Percentiles rank a stretch among this genome's conserved stretches.
These are phyloP conservation scores for Neonectria ditissima DNA, from an alignment of 2,329 filamentous ascomycete species.

Conservation along the genomic window DNA sequence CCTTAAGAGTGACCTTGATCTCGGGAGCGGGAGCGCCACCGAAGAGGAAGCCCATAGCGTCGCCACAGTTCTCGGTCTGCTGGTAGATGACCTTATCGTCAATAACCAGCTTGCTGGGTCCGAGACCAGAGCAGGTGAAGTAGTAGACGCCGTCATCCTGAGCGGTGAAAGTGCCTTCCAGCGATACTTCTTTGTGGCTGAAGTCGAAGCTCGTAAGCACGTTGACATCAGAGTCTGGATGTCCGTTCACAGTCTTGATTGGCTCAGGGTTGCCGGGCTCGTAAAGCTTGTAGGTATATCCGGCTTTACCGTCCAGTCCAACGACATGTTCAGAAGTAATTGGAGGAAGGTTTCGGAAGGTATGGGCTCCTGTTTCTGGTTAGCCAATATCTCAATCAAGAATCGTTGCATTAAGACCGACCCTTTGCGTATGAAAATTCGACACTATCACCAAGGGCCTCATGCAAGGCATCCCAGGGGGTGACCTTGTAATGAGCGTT, in stretches of 20 bases:
- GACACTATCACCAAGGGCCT: conserved; percentile 43
- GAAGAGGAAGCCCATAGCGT: conserved; percentile 53
- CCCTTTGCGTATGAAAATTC: conserved; percentile 48
- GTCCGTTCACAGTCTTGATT: conserved; percentile 40
- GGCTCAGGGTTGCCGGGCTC: conserved; percentile 44
- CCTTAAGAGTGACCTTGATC: conserved; percentile 45
- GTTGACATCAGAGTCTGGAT: conserved; percentile 43
- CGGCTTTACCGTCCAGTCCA: conserved; percentile 48
- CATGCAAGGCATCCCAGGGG: conserved; percentile 49
- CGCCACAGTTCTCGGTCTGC: conserved; percentile 47
- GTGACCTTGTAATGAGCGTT: conserved; percentile 52
- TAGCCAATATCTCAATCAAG: background rate
- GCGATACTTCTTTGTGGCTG: conserved; percentile 44
- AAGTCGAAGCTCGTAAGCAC: conserved; percentile 38
- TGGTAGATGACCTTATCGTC: conserved; percentile 48
- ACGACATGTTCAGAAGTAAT: conserved; percentile 45
- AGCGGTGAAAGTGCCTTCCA: conserved; percentile 49
- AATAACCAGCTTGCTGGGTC: conserved; percentile 47
- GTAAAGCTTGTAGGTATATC: conserved; percentile 48
- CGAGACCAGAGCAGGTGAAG: conserved; percentile 48
- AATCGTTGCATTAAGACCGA: conserved; percentile 11
- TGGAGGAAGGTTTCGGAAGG: conserved; percentile 41
- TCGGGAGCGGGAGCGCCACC: conserved; percentile 46
- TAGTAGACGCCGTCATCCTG: conserved; percentile 48
- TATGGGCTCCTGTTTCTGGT: conserved; percentile 41